These are phyloP conservation scores for Avicennia marina DNA, from an alignment of 257 asterid species.

Conservation along the genomic window DNA sequence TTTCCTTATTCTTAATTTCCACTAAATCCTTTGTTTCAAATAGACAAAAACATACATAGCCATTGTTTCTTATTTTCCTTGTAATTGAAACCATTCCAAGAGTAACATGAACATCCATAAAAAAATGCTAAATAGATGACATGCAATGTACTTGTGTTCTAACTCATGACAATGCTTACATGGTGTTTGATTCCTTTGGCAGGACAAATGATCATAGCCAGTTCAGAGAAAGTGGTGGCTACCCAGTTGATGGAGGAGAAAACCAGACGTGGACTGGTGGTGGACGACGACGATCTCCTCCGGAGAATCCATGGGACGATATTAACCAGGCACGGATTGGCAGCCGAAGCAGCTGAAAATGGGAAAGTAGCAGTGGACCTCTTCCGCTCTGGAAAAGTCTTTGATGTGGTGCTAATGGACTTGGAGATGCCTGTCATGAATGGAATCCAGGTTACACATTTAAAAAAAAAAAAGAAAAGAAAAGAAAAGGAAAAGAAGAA, in stretches of 20 bases:
- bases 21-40: too few species aligned
- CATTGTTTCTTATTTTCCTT: too few species aligned
- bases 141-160: too few species aligned
- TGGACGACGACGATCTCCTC: slow-evolving; percentile 37
- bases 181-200: background rate
- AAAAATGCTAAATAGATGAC: too few species aligned
- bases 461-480: too few species aligned
- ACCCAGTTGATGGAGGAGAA: background rate
- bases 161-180: background rate
- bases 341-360: slow-evolving; percentile 27
- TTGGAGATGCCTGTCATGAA: slow-evolving; percentile 54
- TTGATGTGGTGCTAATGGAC: slow-evolving; percentile 50
- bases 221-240: background rate
- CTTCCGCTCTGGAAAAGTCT: slow-evolving; percentile 26
- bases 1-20: too few species aligned
- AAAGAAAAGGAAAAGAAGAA: too few species aligned
- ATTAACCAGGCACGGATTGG: slow-evolving; percentile 21
- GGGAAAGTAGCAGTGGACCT: slow-evolving; percentile 48
- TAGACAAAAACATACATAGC: too few species aligned
- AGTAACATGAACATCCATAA: too few species aligned
- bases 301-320: slow-evolving; percentile 28
- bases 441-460: slow-evolving; percentile 32
- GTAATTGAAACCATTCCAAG: too few species aligned
- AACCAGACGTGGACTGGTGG: slow-evolving; percentile 35
- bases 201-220: slow-evolving; percentile 18